A percentile compares a stretch with the other conserved stretches of the same genome.
These are phyloP conservation scores for Aspergillus tanneri DNA, from an alignment of 2,329 filamentous ascomycete species.

Conservation along the genomic window DNA sequence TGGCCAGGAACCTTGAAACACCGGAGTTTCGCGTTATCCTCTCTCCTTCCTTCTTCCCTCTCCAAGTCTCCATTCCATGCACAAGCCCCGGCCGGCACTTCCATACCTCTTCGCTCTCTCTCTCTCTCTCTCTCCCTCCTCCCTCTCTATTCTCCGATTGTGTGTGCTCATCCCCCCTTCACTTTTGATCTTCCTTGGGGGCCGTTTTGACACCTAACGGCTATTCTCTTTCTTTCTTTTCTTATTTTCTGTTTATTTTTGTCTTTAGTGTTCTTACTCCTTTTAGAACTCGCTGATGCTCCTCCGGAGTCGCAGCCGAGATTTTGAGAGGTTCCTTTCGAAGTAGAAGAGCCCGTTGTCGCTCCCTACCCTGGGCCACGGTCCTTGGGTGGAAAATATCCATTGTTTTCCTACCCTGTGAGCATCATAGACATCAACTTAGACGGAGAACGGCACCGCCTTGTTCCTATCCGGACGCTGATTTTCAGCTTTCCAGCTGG, in stretches of 20 bases:
- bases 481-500: slow-evolving; percentile 10
- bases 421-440: neutral
- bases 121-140: slow-evolving; percentile 5
- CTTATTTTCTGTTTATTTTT: slow-evolving; percentile 17
- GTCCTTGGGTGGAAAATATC: slow-evolving; percentile 12
- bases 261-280: slow-evolving; percentile 9
- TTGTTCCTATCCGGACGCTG: slow-evolving; percentile 7
- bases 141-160: slow-evolving; percentile 14
- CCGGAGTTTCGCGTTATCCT: slow-evolving; percentile 22
- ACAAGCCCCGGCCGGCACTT: too few relatives aligned
- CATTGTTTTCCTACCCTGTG: slow-evolving; percentile 1
- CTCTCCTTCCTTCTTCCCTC: slow-evolving; percentile 11
- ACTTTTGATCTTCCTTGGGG: slow-evolving; percentile 12
- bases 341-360: slow-evolving; percentile 13
- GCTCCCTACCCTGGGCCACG: slow-evolving; percentile 12
- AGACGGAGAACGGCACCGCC: slow-evolving; percentile 1
- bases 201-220: slow-evolving; percentile 4
- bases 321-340: slow-evolving; percentile 12
- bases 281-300: slow-evolving; percentile 21
- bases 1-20: slow-evolving; percentile 24
- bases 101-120: slow-evolving; percentile 3
- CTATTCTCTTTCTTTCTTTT: slow-evolving; percentile 11
- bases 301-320: slow-evolving; percentile 15
- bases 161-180: slow-evolving; percentile 13
- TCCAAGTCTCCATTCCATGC: slow-evolving; percentile 6